phyloP scores from a whole-genome alignment of 805 yeast species.

The Geotrichum ghanense region DNA sequence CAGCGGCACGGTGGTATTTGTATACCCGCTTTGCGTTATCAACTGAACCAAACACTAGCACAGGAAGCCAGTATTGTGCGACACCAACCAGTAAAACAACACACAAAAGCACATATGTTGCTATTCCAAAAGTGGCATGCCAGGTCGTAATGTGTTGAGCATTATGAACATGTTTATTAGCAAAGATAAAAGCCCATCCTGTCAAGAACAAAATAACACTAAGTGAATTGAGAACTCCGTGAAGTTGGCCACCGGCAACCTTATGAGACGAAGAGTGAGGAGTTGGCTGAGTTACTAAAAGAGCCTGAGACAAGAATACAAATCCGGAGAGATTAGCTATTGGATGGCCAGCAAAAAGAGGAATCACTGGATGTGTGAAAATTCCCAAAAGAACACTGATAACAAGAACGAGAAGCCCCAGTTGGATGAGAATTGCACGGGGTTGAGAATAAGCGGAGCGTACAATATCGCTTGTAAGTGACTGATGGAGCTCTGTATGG shows the following conservation, averaged over 20 bases:
- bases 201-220: slow-evolving; percentile 10
- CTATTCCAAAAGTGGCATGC: slow-evolving; percentile 19
- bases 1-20: slow-evolving; percentile 21
- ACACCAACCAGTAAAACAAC: slow-evolving; percentile 15
- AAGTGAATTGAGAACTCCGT: slow-evolving; percentile 17
- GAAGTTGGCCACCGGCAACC: slow-evolving; percentile 17
- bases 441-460: background rate
- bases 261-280: slow-evolving; percentile 16
- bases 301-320: slow-evolving; percentile 16
- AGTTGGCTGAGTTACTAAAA: slow-evolving; percentile 19
- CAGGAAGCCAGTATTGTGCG: slow-evolving; percentile 20
- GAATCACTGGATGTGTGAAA: slow-evolving; percentile 6
- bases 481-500: too few species aligned
- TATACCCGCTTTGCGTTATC: slow-evolving; percentile 18
- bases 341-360: slow-evolving; percentile 21
- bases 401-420: background rate
- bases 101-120: slow-evolving; percentile 13
- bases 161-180: slow-evolving; percentile 18
- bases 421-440: background rate
- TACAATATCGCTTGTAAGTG: background rate
- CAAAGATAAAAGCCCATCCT: slow-evolving; percentile 15
- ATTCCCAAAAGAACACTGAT: background rate
- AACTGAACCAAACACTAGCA: slow-evolving; percentile 17
- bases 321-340: slow-evolving; percentile 17
- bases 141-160: slow-evolving; percentile 19